Evolutionary conservation across 257 asterid genomes (phyloP).

Genomic region (Solanum chiquidenum): DNA sequence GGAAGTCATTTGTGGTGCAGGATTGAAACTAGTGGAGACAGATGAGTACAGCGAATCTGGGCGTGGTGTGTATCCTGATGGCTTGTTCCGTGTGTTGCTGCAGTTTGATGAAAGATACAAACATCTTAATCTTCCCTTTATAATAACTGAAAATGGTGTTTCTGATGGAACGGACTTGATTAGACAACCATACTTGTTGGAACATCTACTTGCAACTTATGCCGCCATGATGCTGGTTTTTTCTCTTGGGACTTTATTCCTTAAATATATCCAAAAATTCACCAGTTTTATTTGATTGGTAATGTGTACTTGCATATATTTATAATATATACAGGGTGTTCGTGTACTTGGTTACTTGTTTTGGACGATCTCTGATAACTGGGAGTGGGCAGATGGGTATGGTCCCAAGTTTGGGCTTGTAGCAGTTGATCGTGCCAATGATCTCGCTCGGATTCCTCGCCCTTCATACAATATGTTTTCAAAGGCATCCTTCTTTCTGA

Average conservation of each 20-base stretch:
- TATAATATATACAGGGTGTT: constrained; percentile 47
- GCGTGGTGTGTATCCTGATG: constrained; percentile 96
- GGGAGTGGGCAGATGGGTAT: constrained; percentile 99
- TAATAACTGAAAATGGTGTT: constrained; percentile 81
- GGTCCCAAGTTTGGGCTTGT: constrained; percentile 97
- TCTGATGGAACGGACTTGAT: constrained; percentile 83
- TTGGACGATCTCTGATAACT: constrained; percentile 98
- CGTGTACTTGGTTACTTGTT: constrained; percentile 81
- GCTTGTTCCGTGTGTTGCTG: constrained; percentile 66
- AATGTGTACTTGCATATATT: not conserved
- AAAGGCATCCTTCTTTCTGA: constrained; percentile 26
- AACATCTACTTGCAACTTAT: constrained; percentile 72
- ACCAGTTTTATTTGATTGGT: not conserved
- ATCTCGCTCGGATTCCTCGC: constrained; percentile 76
- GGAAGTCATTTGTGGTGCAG: constrained; percentile 81
- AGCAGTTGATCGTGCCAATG: constrained; percentile 71
- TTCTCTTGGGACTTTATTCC: constrained; percentile 3
- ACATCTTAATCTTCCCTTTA: constrained; percentile 56
- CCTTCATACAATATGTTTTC: constrained; percentile 73
- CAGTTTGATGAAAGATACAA: constrained; percentile 84
- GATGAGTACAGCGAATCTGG: constrained; percentile 98
- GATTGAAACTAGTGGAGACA: constrained; percentile 69
- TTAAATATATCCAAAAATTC: not conserved
- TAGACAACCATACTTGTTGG: constrained; percentile 79
- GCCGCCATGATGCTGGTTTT: constrained; percentile 75